Conservation (phyloP, 2,329 filamentous ascomycete genomes). For the Verticillium alfalfae region DNA sequence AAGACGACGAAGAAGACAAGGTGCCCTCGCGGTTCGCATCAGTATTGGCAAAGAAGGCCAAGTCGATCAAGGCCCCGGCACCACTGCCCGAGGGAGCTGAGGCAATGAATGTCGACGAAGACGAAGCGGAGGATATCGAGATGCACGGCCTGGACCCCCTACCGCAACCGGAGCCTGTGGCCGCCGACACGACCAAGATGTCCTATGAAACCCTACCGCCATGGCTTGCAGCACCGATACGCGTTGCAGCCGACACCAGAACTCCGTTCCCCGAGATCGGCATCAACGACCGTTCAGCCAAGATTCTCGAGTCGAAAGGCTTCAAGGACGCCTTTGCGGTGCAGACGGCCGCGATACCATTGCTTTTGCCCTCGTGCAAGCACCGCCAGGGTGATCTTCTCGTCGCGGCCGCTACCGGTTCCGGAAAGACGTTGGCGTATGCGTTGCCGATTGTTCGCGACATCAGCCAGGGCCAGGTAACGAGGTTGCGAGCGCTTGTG, state of each 20-base stretch:
- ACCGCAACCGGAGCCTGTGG: slow-evolving; percentile 66
- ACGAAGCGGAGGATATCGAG: slow-evolving; percentile 29
- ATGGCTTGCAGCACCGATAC: slow-evolving; percentile 76
- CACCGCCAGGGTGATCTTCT: slow-evolving; percentile 71
- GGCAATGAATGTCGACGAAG: slow-evolving; percentile 19
- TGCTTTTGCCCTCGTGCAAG: slow-evolving; percentile 63
- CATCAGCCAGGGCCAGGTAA: slow-evolving; percentile 58
- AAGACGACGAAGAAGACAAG: slow-evolving; percentile 11
- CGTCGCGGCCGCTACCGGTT: slow-evolving; percentile 89
- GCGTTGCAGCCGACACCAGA: slow-evolving; percentile 55
- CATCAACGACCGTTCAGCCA: slow-evolving; percentile 54
- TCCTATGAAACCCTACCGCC: slow-evolving; percentile 72
- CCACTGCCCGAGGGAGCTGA: slow-evolving; percentile 28
- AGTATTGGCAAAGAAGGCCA: slow-evolving; percentile 50
- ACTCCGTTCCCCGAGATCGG: slow-evolving; percentile 59
- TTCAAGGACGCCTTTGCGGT: slow-evolving; percentile 72
- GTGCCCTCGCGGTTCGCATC: slow-evolving; percentile 37
- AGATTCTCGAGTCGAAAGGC: slow-evolving; percentile 60
- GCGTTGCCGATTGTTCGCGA: slow-evolving; percentile 78
- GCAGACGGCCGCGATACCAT: slow-evolving; percentile 73
- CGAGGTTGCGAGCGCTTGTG: slow-evolving; percentile 70
- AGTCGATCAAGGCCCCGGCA: slow-evolving; percentile 44
- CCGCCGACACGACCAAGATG: slow-evolving; percentile 51
- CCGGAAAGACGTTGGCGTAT: slow-evolving; percentile 92
- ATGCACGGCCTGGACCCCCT: slow-evolving; percentile 73